These are phyloP conservation scores for Saccharomycopsis amapae DNA, from an alignment of 805 yeast species.

Conservation along the genomic window DNA sequence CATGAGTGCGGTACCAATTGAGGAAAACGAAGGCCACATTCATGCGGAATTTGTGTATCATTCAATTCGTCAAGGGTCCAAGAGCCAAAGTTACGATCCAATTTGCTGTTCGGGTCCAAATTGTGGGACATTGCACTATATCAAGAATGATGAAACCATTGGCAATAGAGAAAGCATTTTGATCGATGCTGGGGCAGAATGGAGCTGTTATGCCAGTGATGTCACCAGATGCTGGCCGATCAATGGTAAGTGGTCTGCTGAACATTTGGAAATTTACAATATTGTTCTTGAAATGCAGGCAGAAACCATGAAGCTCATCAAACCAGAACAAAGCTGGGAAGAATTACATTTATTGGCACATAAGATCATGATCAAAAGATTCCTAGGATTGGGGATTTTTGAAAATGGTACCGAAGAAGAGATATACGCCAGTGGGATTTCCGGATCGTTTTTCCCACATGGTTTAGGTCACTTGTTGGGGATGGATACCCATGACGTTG, in stretches of 20 bases:
- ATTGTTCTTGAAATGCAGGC: conserved; percentile 79
- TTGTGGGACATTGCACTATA: conserved; percentile 87
- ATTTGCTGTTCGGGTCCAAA: conserved; percentile 91
- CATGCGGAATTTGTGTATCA: conserved; percentile 96
- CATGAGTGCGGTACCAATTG: conserved; percentile 88
- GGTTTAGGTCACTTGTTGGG: conserved; percentile 94
- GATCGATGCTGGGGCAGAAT: conserved; percentile 96
- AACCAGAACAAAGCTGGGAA: conserved; percentile 84
- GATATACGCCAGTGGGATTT: conserved; percentile 59
- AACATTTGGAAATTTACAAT: conserved; percentile 75
- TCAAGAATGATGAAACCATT: conserved; percentile 65
- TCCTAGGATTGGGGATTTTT: conserved; percentile 72
- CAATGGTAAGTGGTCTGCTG: conserved; percentile 81
- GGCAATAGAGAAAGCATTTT: conserved; percentile 58
- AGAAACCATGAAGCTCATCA: conserved; percentile 60
- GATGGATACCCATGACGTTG: conserved; percentile 94
- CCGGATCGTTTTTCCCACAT: conserved; percentile 86
- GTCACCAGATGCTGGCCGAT: conserved; percentile 95
- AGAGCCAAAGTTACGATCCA: conserved; percentile 85
- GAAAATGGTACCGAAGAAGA: conserved; percentile 53
- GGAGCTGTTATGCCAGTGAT: conserved; percentile 88
- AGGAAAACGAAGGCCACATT: conserved; percentile 79
- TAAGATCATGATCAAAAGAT: conserved; percentile 61
- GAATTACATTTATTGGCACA: conserved; percentile 78
- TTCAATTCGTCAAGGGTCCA: conserved; percentile 89